Evolutionary conservation across 768 basidiomycete species (phyloP), one percentile per base, ranked within the genome.

Genomic region (Sporobolomyces roseus): DNA sequence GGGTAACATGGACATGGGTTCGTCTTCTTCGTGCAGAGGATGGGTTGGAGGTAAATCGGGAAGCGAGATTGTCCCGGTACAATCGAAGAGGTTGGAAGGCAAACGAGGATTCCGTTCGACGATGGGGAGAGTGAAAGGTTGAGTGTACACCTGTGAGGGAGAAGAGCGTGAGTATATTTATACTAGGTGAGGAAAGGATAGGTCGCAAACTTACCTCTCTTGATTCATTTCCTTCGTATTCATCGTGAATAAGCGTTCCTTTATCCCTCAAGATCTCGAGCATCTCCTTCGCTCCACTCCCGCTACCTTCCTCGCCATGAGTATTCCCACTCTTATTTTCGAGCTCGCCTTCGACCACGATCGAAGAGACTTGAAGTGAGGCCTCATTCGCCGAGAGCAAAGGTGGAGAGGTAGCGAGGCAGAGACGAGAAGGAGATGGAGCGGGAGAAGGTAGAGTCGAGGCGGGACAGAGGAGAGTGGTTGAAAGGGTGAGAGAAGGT

Each of bases 71-170:
- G 56, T 58, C 14, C 25, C n/a, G 4, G 56, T 58, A 32, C 56
- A 58, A 32, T 58, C 56, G 27, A 58, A 58, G 9, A 45, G 38
- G 41, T 58, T 45, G 25, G 12, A 7, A 21, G 56, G 56, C 17
- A 58, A 27, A 8, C n/a, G 56, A 27, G 56, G 56, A 41, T 58
- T 58, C 29, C 38, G 36, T n/a, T 56, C 56, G 41, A 58, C 41
- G 9, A 41, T 4, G 12, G 56, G 56, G 25, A 58, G 56, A 27
- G 45, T 25, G 56, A 58, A 58, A 43, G 56, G 56, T 45, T 58
- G 38, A 4, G 56, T 29, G 12, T 43, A 27, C 38, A 41, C 41
- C 56, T 58, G 23, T 5, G 25, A 50, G 7, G 49, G 7, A 13
- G 4, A 33, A 33, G 3, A 14, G 30, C 14, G 33, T 53, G n/a